A percentile compares a stretch with the other conserved stretches of the same genome.
These are phyloP conservation scores for Cystobasidiaceae sp. DNA, from an alignment of 1,284 basidiomycete genomes.

Conservation along the genomic window DNA sequence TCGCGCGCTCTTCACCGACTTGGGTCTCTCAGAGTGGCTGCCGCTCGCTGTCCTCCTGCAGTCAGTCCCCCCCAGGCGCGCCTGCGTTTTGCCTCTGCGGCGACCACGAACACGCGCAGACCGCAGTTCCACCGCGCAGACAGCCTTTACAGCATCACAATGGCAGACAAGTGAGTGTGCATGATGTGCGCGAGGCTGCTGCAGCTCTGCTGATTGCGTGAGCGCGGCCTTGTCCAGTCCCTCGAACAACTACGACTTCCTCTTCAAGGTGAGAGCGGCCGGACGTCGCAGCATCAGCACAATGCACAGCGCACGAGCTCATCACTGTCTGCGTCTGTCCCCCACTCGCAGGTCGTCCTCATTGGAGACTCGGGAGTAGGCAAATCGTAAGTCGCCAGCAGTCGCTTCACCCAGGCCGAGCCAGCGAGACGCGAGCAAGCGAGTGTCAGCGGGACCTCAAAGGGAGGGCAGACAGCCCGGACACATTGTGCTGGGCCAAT, in stretches of 20 bases:
- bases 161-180: slow-evolving; percentile 4
- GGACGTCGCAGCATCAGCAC: not conserved
- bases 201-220: no score
- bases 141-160: not conserved
- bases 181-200: no score
- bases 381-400: slow-evolving; percentile 61
- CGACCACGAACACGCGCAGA: not conserved
- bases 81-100: not conserved
- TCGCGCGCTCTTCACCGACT: no score
- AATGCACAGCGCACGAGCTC: slow-evolving; percentile 5
- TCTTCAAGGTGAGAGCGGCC: slow-evolving; percentile 76
- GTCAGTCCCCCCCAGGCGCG: not conserved
- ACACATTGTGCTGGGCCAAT: no score
- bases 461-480: no score
- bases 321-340: not conserved
- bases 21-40: not conserved
- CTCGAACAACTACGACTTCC: slow-evolving; percentile 81
- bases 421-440: no score
- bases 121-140: not conserved
- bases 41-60: not conserved
- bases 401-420: not conserved
- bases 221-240: no score
- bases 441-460: no score
- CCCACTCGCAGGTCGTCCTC: slow-evolving; percentile 70
- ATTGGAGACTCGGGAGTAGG: slow-evolving; percentile 99